Evolutionary conservation across 352 stramenopile species (phyloP).

Genomic region (Phytophthora hibernalis): DNA sequence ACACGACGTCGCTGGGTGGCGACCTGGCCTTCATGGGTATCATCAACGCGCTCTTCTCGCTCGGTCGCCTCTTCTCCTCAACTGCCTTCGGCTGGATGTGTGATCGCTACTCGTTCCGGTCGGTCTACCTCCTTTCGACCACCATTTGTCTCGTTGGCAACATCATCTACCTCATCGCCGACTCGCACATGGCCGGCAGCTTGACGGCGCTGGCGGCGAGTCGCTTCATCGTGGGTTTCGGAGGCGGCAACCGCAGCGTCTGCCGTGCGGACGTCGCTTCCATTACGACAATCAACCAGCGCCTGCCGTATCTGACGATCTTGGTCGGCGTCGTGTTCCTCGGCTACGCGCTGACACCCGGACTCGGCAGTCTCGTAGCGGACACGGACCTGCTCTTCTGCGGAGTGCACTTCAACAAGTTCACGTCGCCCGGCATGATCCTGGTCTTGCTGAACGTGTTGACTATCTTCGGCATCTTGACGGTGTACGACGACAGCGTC

Average conservation of each 20-base stretch:
- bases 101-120: conserved; percentile 80
- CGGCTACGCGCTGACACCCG: conserved; percentile 70
- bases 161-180: conserved; percentile 75
- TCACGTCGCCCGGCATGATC: conserved; percentile 68
- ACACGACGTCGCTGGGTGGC: conserved; percentile 75
- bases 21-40: conserved; percentile 78
- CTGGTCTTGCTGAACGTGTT: conserved; percentile 61
- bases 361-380: conserved; percentile 64
- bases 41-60: conserved; percentile 76
- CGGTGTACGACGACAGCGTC: conserved; percentile 62
- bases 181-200: conserved; percentile 62
- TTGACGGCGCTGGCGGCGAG: conserved; percentile 56
- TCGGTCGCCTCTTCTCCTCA: conserved; percentile 77
- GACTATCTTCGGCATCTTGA: conserved; percentile 70
- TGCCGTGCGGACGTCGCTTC: conserved; percentile 75
- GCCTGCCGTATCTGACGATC: conserved; percentile 74
- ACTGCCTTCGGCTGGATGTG: conserved; percentile 84
- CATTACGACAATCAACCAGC: conserved; percentile 75
- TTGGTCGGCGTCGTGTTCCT: conserved; percentile 79
- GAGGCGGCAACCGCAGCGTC: conserved; percentile 75
- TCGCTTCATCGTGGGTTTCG: conserved; percentile 79
- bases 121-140: conserved; percentile 80
- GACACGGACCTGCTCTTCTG: conserved; percentile 55
- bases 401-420: conserved; percentile 75
- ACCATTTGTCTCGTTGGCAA: conserved; percentile 71